Evolutionary conservation across 495 filamentous ascomycete species (phyloP).

Genomic region (Hyaloscypha variabilis): DNA sequence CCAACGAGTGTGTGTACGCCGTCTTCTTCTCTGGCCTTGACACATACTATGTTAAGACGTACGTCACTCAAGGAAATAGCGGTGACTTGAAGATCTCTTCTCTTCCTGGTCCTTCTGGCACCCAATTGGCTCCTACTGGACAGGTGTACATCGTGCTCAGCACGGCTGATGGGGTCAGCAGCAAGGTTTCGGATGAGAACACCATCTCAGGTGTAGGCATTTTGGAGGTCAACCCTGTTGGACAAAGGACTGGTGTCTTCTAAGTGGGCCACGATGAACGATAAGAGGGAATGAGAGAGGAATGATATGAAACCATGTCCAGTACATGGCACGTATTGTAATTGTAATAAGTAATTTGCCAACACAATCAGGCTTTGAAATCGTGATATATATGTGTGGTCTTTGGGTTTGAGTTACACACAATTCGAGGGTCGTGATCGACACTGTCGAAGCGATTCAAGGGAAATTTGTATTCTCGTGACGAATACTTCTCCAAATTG

Average conservation of each 20-base stretch:
- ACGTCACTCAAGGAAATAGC: slow-evolving; percentile 25
- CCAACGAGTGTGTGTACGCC: slow-evolving; percentile 31
- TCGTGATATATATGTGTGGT: too few relatives aligned
- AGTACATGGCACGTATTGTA: background rate
- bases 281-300: background rate
- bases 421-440: too few relatives aligned
- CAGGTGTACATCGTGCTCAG: slow-evolving; percentile 51
- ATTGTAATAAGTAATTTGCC: background rate
- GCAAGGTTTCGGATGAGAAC: slow-evolving; percentile 41
- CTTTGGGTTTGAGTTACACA: too few relatives aligned
- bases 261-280: background rate
- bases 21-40: slow-evolving; percentile 38
- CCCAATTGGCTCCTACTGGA: slow-evolving; percentile 31
- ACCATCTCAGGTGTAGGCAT: slow-evolving; percentile 47
- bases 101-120: slow-evolving; percentile 34
- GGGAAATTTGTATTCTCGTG: too few relatives aligned
- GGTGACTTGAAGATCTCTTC: slow-evolving; percentile 31
- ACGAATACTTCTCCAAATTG: too few relatives aligned
- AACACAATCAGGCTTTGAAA: background rate
- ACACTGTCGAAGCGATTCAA: too few relatives aligned
- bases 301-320: background rate
- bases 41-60: slow-evolving; percentile 32
- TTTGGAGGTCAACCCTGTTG: slow-evolving; percentile 39
- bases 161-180: slow-evolving; percentile 34
- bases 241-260: background rate